Base-by-base conservation (phyloP, 108 stramenopile species). In the Nitzschia inconspicua region DNA sequence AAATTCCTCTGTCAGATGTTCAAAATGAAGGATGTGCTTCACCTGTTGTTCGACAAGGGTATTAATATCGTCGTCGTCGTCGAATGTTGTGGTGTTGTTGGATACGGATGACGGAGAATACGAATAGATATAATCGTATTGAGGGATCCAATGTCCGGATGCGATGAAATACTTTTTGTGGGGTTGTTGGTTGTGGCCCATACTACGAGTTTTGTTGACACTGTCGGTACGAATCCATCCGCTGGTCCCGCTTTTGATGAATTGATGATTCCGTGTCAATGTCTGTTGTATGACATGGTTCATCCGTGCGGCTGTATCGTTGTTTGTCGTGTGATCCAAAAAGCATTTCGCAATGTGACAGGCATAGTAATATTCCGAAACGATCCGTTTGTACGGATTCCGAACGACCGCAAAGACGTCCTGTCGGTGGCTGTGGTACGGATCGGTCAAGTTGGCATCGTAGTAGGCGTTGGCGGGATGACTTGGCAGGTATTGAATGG, bases 391-490 rank as follows among this genome's bases (percentile, higher is more conserved):
- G 47, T 80, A 80, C 22, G 79, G 79, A 53, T 80, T 80, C 3
- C 79, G 74, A 42, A 80, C 60, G 18, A 80, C 66, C 3, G 55
- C 42, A 64, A 79, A 79, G n/a, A n/a, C n/a, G n/a, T n/a, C n/a
- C n/a, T n/a, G n/a, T n/a, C n/a, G n/a, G n/a, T n/a, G n/a, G n/a
- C n/a, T n/a, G n/a, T n/a, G n/a, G n/a, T n/a, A n/a, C n/a, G n/a
- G n/a, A n/a, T n/a, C n/a, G n/a, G n/a, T n/a, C 1, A 68, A 19
- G 46, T 60, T 55, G 0, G 70, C 68, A 51, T 47, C 44, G 13
- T 30, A 24, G 40, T 79, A 79, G 1, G 30, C n/a, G 54, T 56
- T 46, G 44, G 16, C n/a, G 0, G n/a, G n/a, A n/a, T n/a, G n/a
- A n/a, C 13, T 20, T 2, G 16, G 7, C 9, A 16, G 8, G 34